phyloP scores from a whole-genome alignment of 148 eudicot genomes.

The Amaranthus palmeri region DNA sequence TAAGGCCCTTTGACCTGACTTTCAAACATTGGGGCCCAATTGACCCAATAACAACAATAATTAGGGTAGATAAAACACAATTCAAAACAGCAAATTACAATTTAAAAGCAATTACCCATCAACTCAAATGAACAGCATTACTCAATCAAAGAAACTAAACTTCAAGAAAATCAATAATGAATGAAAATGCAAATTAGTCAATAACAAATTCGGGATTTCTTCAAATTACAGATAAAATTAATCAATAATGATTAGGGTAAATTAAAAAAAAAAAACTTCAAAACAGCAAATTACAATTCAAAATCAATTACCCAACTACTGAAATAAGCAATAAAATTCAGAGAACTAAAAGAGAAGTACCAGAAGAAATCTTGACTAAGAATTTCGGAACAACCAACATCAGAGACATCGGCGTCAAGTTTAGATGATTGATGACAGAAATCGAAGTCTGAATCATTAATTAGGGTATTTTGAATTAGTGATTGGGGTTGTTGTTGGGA shows the following conservation, averaged over 20 bases:
- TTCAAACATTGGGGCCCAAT: no score
- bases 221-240: no score
- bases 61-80: neutral
- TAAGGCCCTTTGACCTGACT: no score
- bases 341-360: constrained; percentile 26
- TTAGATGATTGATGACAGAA: constrained; percentile 16
- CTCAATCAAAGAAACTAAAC: neutral
- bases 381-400: constrained; percentile 32
- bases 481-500: neutral
- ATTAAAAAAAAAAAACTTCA: neutral
- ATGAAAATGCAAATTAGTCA: neutral
- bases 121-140: neutral
- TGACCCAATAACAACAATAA: no score
- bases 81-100: neutral
- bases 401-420: constrained; percentile 11
- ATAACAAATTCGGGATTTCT: neutral
- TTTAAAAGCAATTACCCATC: neutral
- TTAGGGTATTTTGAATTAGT: neutral
- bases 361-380: constrained; percentile 97
- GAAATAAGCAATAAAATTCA: neutral
- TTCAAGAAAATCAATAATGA: neutral
- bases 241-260: neutral
- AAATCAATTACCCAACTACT: neutral
- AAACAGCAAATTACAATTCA: neutral
- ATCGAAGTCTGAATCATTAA: constrained; percentile 30